These are phyloP conservation scores for Bruguiera sexangula DNA, from an alignment of 345 rosid genomes.

Conservation along the genomic window DNA sequence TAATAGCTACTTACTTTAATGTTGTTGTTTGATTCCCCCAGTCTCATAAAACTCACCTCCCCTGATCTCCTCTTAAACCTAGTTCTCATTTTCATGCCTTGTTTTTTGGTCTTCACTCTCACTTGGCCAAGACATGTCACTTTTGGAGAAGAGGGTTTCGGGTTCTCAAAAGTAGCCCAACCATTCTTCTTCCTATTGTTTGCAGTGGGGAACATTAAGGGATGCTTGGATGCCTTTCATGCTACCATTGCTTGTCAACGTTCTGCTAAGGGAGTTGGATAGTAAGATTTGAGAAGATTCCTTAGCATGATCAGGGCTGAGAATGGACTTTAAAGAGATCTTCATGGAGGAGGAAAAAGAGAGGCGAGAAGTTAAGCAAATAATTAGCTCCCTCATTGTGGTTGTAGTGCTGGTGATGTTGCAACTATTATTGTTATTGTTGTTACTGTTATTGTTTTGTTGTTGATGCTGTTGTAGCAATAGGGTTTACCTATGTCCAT, in stretches of 20 bases:
- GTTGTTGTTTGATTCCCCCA: slow-evolving; percentile 24
- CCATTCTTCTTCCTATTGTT: slow-evolving; percentile 53
- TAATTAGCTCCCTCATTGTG: slow-evolving; percentile 58
- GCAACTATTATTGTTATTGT: slow-evolving; percentile 30
- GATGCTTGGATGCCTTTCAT: slow-evolving; percentile 75
- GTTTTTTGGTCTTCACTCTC: slow-evolving; percentile 94
- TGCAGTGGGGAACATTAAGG: slow-evolving; percentile 64
- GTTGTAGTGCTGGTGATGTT: slow-evolving; percentile 13
- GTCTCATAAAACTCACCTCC: slow-evolving; percentile 63
- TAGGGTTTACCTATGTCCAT: slow-evolving; percentile 81
- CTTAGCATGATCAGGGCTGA: slow-evolving; percentile 61
- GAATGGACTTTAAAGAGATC: slow-evolving; percentile 68
- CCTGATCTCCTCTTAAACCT: slow-evolving; percentile 63
- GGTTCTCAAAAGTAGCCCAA: slow-evolving; percentile 52
- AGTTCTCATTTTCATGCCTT: slow-evolving; percentile 64
- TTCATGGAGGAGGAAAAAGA: slow-evolving; percentile 93
- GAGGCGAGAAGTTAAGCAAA: slow-evolving; percentile 81
- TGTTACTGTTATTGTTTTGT: slow-evolving; percentile 24
- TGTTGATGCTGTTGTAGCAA: slow-evolving; percentile 44
- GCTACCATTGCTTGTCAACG: slow-evolving; percentile 69
- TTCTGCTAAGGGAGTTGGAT: slow-evolving; percentile 72
- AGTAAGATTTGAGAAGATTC: slow-evolving; percentile 74
- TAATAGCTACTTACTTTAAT: not conserved
- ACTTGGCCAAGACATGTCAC: slow-evolving; percentile 99
- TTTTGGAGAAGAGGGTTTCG: slow-evolving; percentile 91